Percentiles rank a stretch among this genome's conserved stretches.
Evolutionary conservation across 352 stramenopile genomes (phyloP).

Genomic region (Pythium guiyangense): DNA sequence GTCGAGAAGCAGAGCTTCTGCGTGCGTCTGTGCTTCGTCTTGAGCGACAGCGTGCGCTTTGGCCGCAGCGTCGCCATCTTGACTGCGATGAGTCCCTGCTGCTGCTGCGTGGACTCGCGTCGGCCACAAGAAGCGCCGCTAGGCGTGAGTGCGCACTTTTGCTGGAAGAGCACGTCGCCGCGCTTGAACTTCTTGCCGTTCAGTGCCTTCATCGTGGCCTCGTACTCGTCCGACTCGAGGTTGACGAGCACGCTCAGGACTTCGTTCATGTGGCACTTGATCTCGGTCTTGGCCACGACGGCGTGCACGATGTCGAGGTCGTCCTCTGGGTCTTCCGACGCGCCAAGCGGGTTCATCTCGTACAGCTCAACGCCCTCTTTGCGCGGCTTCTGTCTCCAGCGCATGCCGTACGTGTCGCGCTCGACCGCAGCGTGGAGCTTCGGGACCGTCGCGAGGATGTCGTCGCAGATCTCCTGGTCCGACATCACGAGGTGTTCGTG

Average conservation of each 20-base stretch:
- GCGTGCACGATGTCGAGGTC: constrained; percentile 43
- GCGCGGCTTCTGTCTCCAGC: constrained; percentile 30
- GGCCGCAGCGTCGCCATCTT: constrained; percentile 31
- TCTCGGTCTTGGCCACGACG: constrained; percentile 39
- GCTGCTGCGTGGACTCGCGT: constrained; percentile 1
- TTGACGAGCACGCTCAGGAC: constrained; percentile 51
- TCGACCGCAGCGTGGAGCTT: too few relatives aligned
- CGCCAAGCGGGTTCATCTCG: constrained; percentile 31
- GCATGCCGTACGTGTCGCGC: too few relatives aligned
- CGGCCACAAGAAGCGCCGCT: constrained; percentile 5
- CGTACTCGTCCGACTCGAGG: constrained; percentile 33
- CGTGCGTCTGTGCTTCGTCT: constrained; percentile 31
- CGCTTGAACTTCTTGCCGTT: constrained; percentile 45
- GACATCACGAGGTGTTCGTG: constrained; percentile 31
- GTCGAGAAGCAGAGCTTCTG: constrained; percentile 50
- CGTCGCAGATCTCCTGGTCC: too few relatives aligned
- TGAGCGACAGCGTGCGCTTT: constrained; percentile 17
- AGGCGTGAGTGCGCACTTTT: constrained; percentile 23
- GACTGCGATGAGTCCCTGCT: constrained; percentile 25
- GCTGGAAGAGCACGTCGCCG: constrained; percentile 45
- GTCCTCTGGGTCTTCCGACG: constrained; percentile 28
- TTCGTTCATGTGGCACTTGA: constrained; percentile 63
- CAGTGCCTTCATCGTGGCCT: constrained; percentile 46
- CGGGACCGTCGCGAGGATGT: too few relatives aligned
- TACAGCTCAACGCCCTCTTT: constrained; percentile 38